Base-by-base conservation (phyloP, 768 basidiomycete genomes). In the Cystofilobasidium bisporidii region DNA sequence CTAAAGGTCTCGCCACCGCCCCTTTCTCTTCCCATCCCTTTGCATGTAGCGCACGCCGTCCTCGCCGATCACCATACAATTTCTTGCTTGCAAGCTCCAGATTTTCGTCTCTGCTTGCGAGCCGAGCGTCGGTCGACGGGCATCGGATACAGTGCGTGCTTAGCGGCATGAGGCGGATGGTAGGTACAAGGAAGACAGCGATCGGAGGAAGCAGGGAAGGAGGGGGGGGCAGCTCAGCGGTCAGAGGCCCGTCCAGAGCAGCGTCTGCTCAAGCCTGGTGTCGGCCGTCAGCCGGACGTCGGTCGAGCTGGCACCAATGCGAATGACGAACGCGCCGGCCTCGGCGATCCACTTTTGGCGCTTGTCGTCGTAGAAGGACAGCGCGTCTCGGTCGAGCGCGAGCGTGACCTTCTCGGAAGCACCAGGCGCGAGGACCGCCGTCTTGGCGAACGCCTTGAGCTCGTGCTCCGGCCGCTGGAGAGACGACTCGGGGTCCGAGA, bases 261-360 rank as follows among this genome's bases (percentile, higher is more conserved):
- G 71, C 26, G 63, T 58, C n/a, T 60, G 55, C 26, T 68, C 65
- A 14, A 72, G 26, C 22, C 55, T 36, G 30, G 69, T 64, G 26
- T 64, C 66, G 47, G 43, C 64, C 18, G 45, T 28, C 5, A 71
- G 41, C 2, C 30, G 45, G 28, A 82, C 72, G 70, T 83, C 79
- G 41, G 71, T 73, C 6, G 81, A 83, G 3, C 82, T 83, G 18
- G 79, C 76, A 3, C 77, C 83, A 15, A 85, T 78, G 26, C 77
- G 72, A 14, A 84, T 76, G 32, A 74, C 76, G 68, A 81, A 84
- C 32, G 69, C 74, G 2, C 83, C 83, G 38, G 74, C 76, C 73
- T 83, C 83, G 41, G 79, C 82, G 28, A 82, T 73, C 83, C 83
- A 83, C 32, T 73, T 60, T 50, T 72, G 73, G 64, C 74, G 75